Evolutionary conservation across 1,139 yeast species (phyloP), one percentile per base, ranked within the genome.

Genomic region (Suhomyces guaymorum): DNA sequence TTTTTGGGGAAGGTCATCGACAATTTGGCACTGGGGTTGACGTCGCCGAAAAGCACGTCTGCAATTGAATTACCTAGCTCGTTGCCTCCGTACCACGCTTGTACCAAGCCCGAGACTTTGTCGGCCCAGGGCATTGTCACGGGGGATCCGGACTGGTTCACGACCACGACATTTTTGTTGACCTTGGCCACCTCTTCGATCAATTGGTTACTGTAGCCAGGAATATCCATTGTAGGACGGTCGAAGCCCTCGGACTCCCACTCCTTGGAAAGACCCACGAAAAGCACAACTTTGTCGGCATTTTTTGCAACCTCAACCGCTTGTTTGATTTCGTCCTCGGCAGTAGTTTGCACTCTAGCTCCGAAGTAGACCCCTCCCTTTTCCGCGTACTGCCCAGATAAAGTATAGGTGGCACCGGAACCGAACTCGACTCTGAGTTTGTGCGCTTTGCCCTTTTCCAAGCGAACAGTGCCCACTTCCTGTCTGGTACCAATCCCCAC

Each of bases 61-160:
- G 59, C 61, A 30, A 58, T 53, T 27, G 59, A 46, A 33, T 56
- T 56, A 24, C 63, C 63, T 26, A 46, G 38, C 40, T 58, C 62
- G 26, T 52, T 50, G 30, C 70, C 70, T 5, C 70, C 70, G 39
- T 55, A 64, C 70, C 70, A 64, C 7, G 66, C 78, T 38, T 79
- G 83, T 6, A 78, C 57, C 24, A 78, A 47, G 4, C 74, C 75
- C 36, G 63, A 65, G 12, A 70, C 75, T 15, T 70, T 53, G 25
- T 65, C 55, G 10, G 63, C 52, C 82, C 83, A 78, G 19, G 82
- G 80, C 68, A 80, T 63, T 22, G 73, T 63, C 18, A 79, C 82
- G 1, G 86, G 84, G 8, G 82, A 67, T 35, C 85, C 85, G 3
- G 80, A 69, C 52, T 78, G 83, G 55, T 75, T 71, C 16, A 78